A percentile compares a stretch with the other conserved stretches of the same genome.
These are phyloP conservation scores for Macrophomina tecta DNA, from an alignment of 2,329 filamentous ascomycete species.

Conservation along the genomic window DNA sequence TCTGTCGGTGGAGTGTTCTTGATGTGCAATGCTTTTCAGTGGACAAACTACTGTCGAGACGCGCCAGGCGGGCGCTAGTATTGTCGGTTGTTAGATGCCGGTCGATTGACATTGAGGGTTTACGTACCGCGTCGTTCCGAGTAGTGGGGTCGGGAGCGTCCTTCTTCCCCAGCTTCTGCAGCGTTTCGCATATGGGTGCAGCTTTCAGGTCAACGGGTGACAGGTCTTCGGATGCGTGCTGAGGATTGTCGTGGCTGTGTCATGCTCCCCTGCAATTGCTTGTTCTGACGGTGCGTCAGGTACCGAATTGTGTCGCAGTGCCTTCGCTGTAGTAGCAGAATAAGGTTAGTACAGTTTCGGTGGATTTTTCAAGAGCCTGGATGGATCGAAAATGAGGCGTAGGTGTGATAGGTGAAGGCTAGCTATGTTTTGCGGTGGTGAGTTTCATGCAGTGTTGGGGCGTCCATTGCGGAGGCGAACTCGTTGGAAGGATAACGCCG, in stretches of 20 bases:
- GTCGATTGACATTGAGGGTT: not conserved
- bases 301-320: not conserved
- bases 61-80: conserved; percentile 1
- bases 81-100: not conserved
- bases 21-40: no score
- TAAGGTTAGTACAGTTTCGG: not conserved
- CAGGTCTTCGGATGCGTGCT: not conserved
- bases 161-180: not conserved
- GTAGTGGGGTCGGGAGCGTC: not conserved
- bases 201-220: not conserved
- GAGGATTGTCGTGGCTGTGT: not conserved
- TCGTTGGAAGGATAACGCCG: not conserved
- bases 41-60: not conserved
- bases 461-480: not conserved
- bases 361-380: not conserved
- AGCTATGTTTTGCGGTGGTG: not conserved
- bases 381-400: not conserved
- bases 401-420: not conserved
- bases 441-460: not conserved
- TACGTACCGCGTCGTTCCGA: not conserved
- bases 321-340: not conserved
- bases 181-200: not conserved
- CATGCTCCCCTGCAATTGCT: not conserved
- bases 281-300: not conserved
- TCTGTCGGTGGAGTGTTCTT: no score